Percentiles rank a stretch among this genome's conserved stretches.
Evolutionary conservation across 164 flowering plant species (phyloP).

Genomic region (Paratinospora sagittata): DNA sequence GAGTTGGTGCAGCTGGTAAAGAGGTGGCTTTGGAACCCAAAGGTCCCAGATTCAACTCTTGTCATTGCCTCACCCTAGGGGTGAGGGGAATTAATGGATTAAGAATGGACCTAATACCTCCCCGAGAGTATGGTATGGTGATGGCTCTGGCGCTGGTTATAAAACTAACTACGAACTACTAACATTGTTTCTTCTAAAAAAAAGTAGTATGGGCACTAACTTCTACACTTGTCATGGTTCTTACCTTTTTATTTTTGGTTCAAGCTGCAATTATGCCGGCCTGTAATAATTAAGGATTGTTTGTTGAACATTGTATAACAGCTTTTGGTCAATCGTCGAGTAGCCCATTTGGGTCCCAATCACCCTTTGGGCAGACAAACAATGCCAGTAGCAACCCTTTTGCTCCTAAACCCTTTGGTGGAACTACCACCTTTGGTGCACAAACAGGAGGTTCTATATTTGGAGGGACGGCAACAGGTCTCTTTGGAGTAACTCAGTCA

Average conservation of each 20-base stretch:
- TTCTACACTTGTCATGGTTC: too few species aligned
- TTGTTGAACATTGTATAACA: conserved; percentile 22
- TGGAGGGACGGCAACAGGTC: conserved; percentile 93
- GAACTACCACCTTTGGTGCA: conserved; percentile 21
- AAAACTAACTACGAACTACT: too few species aligned
- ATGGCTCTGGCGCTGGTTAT: too few species aligned
- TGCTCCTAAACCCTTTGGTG: conserved; percentile 81
- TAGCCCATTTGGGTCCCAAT: conserved; percentile 75
- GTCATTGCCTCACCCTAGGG: too few species aligned
- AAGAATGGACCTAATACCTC: too few species aligned
- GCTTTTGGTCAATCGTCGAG: conserved; percentile 96
- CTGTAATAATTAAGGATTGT: conserved; percentile 22
- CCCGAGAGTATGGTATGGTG: too few species aligned
- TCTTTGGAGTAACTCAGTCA: conserved; percentile 68
- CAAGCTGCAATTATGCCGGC: conserved; percentile 16
- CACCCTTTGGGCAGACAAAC: conserved; percentile 80
- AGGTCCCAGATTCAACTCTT: too few species aligned
- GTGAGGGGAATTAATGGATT: too few species aligned
- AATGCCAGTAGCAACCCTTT: conserved; percentile 72
- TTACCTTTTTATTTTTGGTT: conserved; percentile 28
- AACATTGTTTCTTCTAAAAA: too few species aligned
- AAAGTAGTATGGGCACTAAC: too few species aligned
- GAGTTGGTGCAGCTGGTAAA: too few species aligned
- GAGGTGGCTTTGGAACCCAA: too few species aligned
- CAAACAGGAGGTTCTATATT: conserved; percentile 84